Base-by-base conservation (phyloP, 1,139 yeast genomes). In the Saccharomycopsis hybrid region DNA sequence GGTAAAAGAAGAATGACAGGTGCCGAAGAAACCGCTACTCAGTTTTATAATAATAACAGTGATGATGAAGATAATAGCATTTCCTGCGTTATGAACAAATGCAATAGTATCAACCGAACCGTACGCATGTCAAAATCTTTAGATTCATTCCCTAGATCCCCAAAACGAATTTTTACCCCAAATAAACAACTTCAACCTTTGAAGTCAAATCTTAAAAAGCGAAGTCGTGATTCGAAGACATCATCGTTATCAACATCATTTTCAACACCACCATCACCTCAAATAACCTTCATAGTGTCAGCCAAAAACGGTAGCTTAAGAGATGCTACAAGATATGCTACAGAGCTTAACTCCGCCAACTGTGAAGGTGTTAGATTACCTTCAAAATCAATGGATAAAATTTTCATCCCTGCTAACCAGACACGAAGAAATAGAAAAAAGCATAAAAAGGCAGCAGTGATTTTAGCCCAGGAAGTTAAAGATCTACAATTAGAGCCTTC, bases 271-370 rank as follows among this genome's bases (percentile, higher is more conserved):
- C 64, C 67, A 13, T 57, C 62, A 33, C 63, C 64, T 57, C 48
- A 72, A 57, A 57, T 75, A 33, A 80, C 80, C 49, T 73, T 76
- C 58, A 65, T 82, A 41, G 88, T 84, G 38, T 84, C 82, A 56
- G 77, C 89, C 2, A 78, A 82, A 61, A 80, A 82, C 29, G 89
- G 89, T 0, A 71, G 72, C 49, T 60, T 80, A 25, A 76, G 74
- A 56, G 90, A 84, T 60, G 90, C 90, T 5, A 83, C 90, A 3
- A 78, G 76, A 56, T 83, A 78, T 63, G 92, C 88, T 1, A 84
- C 90, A 1, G 90, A 83, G 61, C 71, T 84, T 46, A 84, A 84
- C 61, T 76, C 87, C 0, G 71, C 77, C 38, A 77, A 78, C 55
- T 73, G 82, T 54, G 78, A 75, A 54, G 85, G 84, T 7, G 75